Percentiles rank a stretch among this genome's conserved stretches.
phyloP scores from a whole-genome alignment of 139 green algal species.

The Microglena sp. region DNA sequence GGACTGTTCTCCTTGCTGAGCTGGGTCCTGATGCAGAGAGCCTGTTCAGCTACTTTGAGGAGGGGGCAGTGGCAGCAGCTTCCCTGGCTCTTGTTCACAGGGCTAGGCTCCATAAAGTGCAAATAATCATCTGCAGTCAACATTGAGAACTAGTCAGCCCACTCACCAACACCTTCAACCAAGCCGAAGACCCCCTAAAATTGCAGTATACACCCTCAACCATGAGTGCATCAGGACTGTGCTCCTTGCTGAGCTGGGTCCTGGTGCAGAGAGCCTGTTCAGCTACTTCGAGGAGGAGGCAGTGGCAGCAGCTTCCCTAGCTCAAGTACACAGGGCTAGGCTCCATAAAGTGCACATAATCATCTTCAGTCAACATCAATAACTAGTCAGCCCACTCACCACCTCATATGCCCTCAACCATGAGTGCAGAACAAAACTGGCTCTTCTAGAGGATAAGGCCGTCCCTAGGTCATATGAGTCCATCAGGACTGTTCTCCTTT shows the following conservation, averaged over 20 bases:
- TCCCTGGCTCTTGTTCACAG: slow-evolving; percentile 73
- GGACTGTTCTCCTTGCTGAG: slow-evolving; percentile 24
- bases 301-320: too few relatives aligned
- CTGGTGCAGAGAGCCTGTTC: slow-evolving; percentile 33
- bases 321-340: slow-evolving; percentile 47
- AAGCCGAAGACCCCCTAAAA: background rate
- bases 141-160: too few relatives aligned
- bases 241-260: slow-evolving; percentile 30
- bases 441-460: slow-evolving; percentile 59
- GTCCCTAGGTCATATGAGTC: slow-evolving; percentile 17
- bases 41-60: slow-evolving; percentile 54
- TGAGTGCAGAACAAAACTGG: slow-evolving; percentile 46
- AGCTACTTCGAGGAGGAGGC: slow-evolving; percentile 43
- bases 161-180: too few relatives aligned
- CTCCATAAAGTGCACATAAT: slow-evolving; percentile 1
- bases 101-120: too few relatives aligned
- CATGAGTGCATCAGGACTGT: slow-evolving; percentile 13
- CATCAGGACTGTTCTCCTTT: slow-evolving; percentile 14
- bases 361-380: slow-evolving; percentile 60
- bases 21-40: slow-evolving; percentile 22
- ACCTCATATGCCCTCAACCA: too few relatives aligned
- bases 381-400: slow-evolving; percentile 61
- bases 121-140: too few relatives aligned
- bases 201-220: slow-evolving; percentile 1
- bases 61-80: slow-evolving; percentile 48